Percentiles rank a stretch among this genome's conserved stretches.
Evolutionary conservation across 116 monocot genomes (phyloP).

Genomic region (Trichopus zeylanicus): DNA sequence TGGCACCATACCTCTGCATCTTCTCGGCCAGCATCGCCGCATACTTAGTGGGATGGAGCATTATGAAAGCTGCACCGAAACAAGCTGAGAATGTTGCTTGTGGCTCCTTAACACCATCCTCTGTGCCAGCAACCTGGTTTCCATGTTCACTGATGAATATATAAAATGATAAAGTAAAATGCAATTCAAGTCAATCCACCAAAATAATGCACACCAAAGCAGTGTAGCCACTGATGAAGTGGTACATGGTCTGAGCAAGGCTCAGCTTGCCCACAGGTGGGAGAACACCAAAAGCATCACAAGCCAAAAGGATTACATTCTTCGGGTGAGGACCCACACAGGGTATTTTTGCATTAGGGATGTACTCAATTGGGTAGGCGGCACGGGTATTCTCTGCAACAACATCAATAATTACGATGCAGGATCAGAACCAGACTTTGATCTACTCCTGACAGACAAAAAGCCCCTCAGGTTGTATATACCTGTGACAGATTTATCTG

Average conservation of each 20-base stretch:
- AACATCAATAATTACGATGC: background rate
- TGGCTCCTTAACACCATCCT: constrained; percentile 88
- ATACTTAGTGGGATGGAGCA: constrained; percentile 84
- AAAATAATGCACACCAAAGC: constrained; percentile 66
- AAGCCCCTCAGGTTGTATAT: background rate
- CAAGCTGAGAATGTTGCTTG: constrained; percentile 94
- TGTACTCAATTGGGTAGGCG: constrained; percentile 85
- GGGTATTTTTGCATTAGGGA: constrained; percentile 89
- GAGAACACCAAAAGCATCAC: constrained; percentile 88
- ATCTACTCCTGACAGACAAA: background rate
- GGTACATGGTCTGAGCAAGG: constrained; percentile 91
- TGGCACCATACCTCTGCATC: constrained; percentile 79
- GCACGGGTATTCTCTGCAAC: constrained; percentile 77
- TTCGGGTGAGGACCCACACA: constrained; percentile 84
- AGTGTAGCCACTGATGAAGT: constrained; percentile 92
- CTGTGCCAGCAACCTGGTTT: constrained; percentile 75
- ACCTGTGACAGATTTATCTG: constrained; percentile 90
- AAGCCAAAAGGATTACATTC: constrained; percentile 86
- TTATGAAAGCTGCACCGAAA: constrained; percentile 91
- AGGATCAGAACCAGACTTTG: background rate
- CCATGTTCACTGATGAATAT: background rate
- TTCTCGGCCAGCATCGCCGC: constrained; percentile 88
- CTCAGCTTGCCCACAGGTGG: constrained; percentile 89
- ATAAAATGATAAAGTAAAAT: no score
- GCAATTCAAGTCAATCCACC: no score